Evolutionary conservation across 2,329 filamentous ascomycete genomes (phyloP).

Genomic region (Decorospora gaudefroyi): DNA sequence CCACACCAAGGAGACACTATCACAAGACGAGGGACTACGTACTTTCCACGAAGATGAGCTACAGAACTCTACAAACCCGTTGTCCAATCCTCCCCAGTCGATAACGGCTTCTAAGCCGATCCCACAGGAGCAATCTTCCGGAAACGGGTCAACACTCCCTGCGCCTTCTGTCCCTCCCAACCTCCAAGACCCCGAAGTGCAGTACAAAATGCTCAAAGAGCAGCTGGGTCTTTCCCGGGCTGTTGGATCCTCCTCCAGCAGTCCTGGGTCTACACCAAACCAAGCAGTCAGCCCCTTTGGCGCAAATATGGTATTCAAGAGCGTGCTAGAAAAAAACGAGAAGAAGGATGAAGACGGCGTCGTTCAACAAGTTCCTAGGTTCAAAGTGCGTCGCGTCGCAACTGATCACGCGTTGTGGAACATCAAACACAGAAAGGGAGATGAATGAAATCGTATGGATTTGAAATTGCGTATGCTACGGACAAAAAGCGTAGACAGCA

Average conservation of each 20-base stretch:
- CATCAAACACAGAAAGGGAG: too few relatives aligned
- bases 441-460: too few relatives aligned
- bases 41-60: too few relatives aligned
- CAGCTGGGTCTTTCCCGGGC: constrained; percentile 12
- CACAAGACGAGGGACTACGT: background rate
- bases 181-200: constrained; percentile 14
- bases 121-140: background rate
- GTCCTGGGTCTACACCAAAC: too few relatives aligned
- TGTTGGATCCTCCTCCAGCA: background rate
- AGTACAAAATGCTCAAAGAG: constrained; percentile 19
- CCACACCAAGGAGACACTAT: background rate
- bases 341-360: too few relatives aligned
- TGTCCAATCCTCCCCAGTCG: background rate
- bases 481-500: too few relatives aligned
- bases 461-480: too few relatives aligned
- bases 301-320: background rate
- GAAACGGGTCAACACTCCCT: background rate
- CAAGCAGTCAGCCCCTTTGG: background rate
- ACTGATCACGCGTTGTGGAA: too few relatives aligned
- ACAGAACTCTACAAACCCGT: too few relatives aligned
- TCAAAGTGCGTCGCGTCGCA: too few relatives aligned
- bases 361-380: too few relatives aligned
- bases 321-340: too few relatives aligned
- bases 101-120: background rate
- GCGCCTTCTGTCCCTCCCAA: background rate